Base-by-base conservation (phyloP, 2,329 filamentous ascomycete genomes). In the Nigrograna mackinnonii region DNA sequence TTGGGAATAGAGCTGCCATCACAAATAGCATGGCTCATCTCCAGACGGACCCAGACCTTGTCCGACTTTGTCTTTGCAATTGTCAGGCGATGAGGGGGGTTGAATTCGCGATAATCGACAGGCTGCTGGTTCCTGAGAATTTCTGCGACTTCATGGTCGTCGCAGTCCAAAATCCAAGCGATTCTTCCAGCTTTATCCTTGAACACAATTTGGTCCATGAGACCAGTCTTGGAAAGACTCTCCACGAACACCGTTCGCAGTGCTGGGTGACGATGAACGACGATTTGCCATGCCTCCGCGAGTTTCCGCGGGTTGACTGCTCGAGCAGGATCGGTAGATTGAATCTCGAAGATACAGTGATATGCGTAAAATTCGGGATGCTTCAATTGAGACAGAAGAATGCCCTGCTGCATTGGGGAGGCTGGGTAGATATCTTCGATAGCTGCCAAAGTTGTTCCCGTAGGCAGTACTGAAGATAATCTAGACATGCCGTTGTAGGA, bases 1-100 rank as follows among this genome's bases (percentile, higher is more conserved):
- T 77, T 72, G 0, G 74, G 70, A 32, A 79, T 72, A 0, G 77
- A 79, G 26, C 67, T 69, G 1, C 77, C 78, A 56, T 80, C 78
- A 26, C 55, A 76, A 21, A 77, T 72, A 7, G 71, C 73, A 48
- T 80, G 77, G 47, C 72, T 79, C 14, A 80, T 61, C 41, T 80
- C 77, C 11, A 79, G 57, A 28, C 73, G 72, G 31, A 72, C 71
- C 50, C 73, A 74, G 0, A 77, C 43, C 33, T 59, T 62, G 11
- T 60, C 58, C 1, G 50, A 47, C 3, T 55, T 56, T 7, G 71
- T 74, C 50, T 71, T 66, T 41, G 72, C 76, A 22, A 78, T 64
- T 1, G 66, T 73, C 35, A 78, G 66, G 4, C 69, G 68, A 52
- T 79, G 72, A 20, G 75, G 69, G 3, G 76, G 69, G 13, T 64